Percentiles rank a stretch among this genome's conserved stretches.
Evolutionary conservation across 805 yeast genomes (phyloP).

Genomic region (Candida nonsorbophila): DNA sequence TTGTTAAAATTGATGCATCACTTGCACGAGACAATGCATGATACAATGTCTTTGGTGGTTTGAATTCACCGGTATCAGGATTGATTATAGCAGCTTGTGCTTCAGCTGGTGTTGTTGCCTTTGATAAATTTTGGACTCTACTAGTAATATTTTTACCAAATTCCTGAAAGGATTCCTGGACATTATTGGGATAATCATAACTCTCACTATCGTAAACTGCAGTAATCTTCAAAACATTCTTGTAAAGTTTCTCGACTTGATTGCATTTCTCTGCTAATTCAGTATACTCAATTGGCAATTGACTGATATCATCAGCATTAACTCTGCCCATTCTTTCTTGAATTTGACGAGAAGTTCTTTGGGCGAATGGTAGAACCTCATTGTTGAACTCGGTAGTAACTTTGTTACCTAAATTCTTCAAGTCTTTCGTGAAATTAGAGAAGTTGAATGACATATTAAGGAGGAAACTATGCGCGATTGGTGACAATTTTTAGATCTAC

Average conservation of each 20-base stretch:
- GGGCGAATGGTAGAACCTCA: conserved; percentile 59
- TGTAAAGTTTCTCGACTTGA: conserved; percentile 35
- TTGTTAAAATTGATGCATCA: conserved; percentile 41
- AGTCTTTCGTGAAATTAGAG: conserved; percentile 35
- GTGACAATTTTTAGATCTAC: not conserved
- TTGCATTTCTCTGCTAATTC: conserved; percentile 36
- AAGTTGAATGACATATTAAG: conserved; percentile 37
- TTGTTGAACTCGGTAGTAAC: conserved; percentile 51
- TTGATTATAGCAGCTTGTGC: conserved; percentile 67
- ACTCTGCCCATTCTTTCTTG: conserved; percentile 78
- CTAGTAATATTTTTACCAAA: conserved; percentile 61
- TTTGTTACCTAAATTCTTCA: conserved; percentile 36
- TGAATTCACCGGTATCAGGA: conserved; percentile 32
- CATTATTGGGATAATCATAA: conserved; percentile 77
- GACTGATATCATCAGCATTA: conserved; percentile 59
- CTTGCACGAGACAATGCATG: conserved; percentile 80
- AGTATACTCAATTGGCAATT: conserved; percentile 77
- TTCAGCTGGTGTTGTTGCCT: conserved; percentile 73
- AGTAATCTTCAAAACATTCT: conserved; percentile 37
- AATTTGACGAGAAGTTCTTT: conserved; percentile 71
- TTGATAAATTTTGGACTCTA: conserved; percentile 61
- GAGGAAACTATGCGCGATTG: not conserved
- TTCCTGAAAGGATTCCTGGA: conserved; percentile 70
- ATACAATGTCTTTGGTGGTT: conserved; percentile 74
- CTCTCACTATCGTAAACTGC: conserved; percentile 66